Evolutionary conservation across 1,139 yeast genomes (phyloP).

Genomic region (Casaregolazyma lundiana): DNA sequence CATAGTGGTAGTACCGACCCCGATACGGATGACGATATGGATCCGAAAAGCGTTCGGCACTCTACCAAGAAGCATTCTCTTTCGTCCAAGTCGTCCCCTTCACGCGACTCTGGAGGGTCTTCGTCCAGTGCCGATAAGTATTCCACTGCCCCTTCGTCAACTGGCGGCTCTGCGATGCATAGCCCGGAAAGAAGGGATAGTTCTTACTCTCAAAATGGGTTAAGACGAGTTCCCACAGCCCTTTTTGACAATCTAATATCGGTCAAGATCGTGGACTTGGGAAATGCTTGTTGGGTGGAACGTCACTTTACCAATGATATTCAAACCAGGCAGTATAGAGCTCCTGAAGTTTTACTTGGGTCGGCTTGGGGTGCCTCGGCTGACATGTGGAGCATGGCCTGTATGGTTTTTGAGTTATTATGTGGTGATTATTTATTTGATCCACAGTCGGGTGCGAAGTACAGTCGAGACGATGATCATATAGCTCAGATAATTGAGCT

Average conservation of each 20-base stretch:
- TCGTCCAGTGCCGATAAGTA: conserved; percentile 3
- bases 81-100: background rate
- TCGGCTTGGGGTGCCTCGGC: conserved; percentile 78
- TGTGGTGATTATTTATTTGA: conserved; percentile 86
- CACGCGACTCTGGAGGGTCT: conserved; percentile 10
- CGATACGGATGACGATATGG: conserved; percentile 10
- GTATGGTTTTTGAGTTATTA: conserved; percentile 71
- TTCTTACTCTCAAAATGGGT: background rate
- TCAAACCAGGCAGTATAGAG: conserved; percentile 80
- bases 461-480: conserved; percentile 78
- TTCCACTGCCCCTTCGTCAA: conserved; percentile 6
- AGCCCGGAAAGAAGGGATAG: conserved; percentile 11
- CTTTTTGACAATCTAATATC: conserved; percentile 32
- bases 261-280: conserved; percentile 77
- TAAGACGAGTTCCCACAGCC: conserved; percentile 14
- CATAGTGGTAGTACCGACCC: conserved; percentile 16
- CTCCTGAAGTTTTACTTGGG: conserved; percentile 73
- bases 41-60: conserved; percentile 1
- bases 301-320: conserved; percentile 78
- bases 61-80: conserved; percentile 2
- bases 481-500: conserved; percentile 79
- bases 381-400: conserved; percentile 81
- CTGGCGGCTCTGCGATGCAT: conserved; percentile 3
- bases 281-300: conserved; percentile 75
- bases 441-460: conserved; percentile 62